A percentile compares a stretch with the other conserved stretches of the same genome.
Evolutionary conservation across 208 protist species (phyloP).

Genomic region (Angomonas ambiguus): DNA sequence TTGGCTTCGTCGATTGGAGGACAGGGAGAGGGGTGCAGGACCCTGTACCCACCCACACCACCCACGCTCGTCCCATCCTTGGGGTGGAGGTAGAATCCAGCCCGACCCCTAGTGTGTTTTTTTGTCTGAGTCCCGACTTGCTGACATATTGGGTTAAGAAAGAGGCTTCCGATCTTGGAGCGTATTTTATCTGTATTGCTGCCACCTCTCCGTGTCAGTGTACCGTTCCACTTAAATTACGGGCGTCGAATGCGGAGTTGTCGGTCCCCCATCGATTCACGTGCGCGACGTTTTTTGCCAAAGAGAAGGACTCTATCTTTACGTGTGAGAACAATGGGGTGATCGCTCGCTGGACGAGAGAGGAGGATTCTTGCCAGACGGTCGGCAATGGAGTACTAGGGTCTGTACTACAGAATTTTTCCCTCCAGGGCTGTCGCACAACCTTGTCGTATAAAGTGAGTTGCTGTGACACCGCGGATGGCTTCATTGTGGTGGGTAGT

Average conservation of each 20-base stretch:
- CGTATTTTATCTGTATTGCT: background rate
- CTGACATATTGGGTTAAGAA: conserved; percentile 34
- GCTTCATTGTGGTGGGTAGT: conserved; percentile 24
- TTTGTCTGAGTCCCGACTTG: conserved; percentile 33
- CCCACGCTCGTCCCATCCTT: conserved; percentile 24
- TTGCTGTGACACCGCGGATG: conserved; percentile 17
- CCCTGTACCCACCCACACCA: background rate
- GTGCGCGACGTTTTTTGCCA: conserved; percentile 23
- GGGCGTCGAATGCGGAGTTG: background rate
- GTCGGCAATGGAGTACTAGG: background rate
- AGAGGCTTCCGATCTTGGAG: background rate
- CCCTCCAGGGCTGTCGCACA: background rate
- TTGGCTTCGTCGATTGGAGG: conserved; percentile 46
- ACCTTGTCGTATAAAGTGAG: conserved; percentile 17
- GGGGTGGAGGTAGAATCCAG: conserved; percentile 13
- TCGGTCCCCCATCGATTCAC: background rate
- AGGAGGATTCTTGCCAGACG: background rate
- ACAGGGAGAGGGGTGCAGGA: conserved; percentile 31
- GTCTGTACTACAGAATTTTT: background rate
- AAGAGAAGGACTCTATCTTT: conserved; percentile 4
- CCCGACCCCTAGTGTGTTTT: conserved; percentile 19
- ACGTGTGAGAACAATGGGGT: conserved; percentile 38
- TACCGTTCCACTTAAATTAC: background rate
- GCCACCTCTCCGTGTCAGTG: background rate
- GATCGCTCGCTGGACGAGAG: conserved; percentile 24